Conservation (phyloP, 495 filamentous ascomycete species). For the Chaetomidium leptoderma region DNA sequence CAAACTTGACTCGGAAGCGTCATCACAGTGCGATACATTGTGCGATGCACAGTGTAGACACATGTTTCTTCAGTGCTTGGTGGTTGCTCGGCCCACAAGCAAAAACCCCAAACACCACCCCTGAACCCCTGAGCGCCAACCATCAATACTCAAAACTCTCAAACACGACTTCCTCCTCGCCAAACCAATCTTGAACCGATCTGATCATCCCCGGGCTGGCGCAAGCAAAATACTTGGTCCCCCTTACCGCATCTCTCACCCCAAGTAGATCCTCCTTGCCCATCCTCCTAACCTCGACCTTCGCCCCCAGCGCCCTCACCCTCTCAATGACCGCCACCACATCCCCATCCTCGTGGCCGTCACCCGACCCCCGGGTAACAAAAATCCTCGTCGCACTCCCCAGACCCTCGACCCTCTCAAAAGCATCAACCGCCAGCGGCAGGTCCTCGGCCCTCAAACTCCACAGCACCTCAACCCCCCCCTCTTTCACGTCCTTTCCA, state of each 20-base stretch:
- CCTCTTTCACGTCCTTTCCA: no score
- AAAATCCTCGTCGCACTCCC: slow-evolving; percentile 54
- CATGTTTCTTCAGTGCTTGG: no score
- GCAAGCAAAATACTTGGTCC: slow-evolving; percentile 63
- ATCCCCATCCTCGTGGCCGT: slow-evolving; percentile 8
- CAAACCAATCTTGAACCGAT: slow-evolving; percentile 57
- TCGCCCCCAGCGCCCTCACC: slow-evolving; percentile 36
- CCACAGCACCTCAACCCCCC: slow-evolving; percentile 59
- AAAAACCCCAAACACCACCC: background rate
- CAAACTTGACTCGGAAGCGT: no score
- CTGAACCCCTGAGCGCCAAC: background rate
- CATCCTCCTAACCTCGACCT: slow-evolving; percentile 50
- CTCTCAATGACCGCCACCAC: slow-evolving; percentile 29
- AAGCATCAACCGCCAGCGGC: slow-evolving; percentile 55
- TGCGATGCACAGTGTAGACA: no score
- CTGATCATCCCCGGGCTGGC: slow-evolving; percentile 54
- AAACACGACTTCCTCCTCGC: slow-evolving; percentile 56
- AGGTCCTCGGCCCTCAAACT: slow-evolving; percentile 58
- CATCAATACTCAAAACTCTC: slow-evolving; percentile 69
- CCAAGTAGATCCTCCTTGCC: slow-evolving; percentile 50
- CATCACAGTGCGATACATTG: no score
- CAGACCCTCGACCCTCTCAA: slow-evolving; percentile 51
- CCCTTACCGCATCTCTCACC: slow-evolving; percentile 29
- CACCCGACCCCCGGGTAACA: slow-evolving; percentile 51
- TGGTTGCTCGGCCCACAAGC: background rate